Evolutionary conservation across 2,329 filamentous ascomycete genomes (phyloP).

Genomic region (Epichloe gansuensis): DNA sequence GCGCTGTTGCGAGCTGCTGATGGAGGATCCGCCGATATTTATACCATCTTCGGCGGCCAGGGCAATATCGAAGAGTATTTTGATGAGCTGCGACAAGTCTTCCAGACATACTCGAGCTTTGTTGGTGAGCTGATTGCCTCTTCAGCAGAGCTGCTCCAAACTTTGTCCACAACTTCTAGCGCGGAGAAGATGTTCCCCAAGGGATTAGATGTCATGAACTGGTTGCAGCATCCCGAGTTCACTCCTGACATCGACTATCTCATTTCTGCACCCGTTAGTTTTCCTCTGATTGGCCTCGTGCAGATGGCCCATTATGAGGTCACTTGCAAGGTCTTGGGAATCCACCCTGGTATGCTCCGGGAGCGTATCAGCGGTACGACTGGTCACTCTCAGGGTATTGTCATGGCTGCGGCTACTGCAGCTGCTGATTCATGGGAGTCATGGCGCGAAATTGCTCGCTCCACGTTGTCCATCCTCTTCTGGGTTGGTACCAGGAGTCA

Average conservation of each 20-base stretch:
- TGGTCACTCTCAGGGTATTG: conserved; percentile 91
- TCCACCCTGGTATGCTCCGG: conserved; percentile 77
- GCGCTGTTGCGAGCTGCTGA: conserved; percentile 80
- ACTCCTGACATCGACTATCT: conserved; percentile 92
- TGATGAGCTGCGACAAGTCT: conserved; percentile 85
- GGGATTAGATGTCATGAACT: conserved; percentile 87
- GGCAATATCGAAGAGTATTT: conserved; percentile 99
- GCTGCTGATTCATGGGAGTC: conserved; percentile 89
- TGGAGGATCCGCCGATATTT: conserved; percentile 72
- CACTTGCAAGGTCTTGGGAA: conserved; percentile 80
- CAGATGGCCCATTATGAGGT: conserved; percentile 94
- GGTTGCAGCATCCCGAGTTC: conserved; percentile 78
- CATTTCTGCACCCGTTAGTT: conserved; percentile 86
- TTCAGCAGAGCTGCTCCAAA: conserved; percentile 78
- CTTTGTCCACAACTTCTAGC: conserved; percentile 65
- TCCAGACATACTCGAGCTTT: conserved; percentile 82
- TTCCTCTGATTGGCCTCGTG: conserved; percentile 89
- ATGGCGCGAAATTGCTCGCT: conserved; percentile 65
- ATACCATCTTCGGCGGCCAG: conserved; percentile 91
- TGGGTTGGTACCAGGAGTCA: conserved; percentile 97
- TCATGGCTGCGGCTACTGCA: conserved; percentile 83
- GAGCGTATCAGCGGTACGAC: conserved; percentile 79
- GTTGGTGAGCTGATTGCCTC: conserved; percentile 72
- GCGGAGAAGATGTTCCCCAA: conserved; percentile 95
- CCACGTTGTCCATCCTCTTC: conserved; percentile 85